Percentiles rank a stretch among this genome's conserved stretches.
phyloP scores from a whole-genome alignment of 495 filamentous ascomycete species.

The Podospora comata region DNA sequence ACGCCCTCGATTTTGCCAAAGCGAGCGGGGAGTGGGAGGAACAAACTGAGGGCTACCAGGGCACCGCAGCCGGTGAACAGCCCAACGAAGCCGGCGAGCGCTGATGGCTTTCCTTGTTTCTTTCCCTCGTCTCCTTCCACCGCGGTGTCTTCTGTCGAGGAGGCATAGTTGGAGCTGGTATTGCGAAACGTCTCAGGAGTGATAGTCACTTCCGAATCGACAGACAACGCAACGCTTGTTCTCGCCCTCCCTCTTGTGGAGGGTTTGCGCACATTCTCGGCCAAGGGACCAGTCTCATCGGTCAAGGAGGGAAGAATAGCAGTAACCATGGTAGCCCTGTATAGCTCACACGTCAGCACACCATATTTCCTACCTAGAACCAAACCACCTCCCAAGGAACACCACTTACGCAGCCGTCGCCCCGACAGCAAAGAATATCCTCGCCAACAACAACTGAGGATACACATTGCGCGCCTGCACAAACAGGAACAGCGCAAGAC shows the following conservation, averaged over 20 bases:
- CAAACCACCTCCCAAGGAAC: neutral
- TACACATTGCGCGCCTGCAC: conserved; percentile 86
- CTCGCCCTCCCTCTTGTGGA: conserved; percentile 19
- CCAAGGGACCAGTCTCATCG: conserved; percentile 36
- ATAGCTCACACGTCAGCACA: neutral
- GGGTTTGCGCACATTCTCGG: conserved; percentile 23
- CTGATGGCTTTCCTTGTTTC: conserved; percentile 43
- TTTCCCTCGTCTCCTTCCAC: neutral
- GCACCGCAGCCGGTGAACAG: conserved; percentile 91
- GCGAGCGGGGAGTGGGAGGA: conserved; percentile 79
- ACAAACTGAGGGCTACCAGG: conserved; percentile 72
- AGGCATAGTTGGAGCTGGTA: conserved; percentile 16
- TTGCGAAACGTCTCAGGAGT: conserved; percentile 53
- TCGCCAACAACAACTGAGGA: conserved; percentile 80
- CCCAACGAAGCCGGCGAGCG: conserved; percentile 85
- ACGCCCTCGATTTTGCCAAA: conserved; percentile 65
- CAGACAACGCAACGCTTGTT: conserved; percentile 48
- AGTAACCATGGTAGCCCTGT: conserved; percentile 89
- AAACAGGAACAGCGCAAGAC: conserved; percentile 69
- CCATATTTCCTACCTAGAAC: neutral
- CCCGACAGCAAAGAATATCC: conserved; percentile 85
- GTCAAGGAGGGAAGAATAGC: conserved; percentile 88
- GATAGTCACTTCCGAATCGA: conserved; percentile 62
- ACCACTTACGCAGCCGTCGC: conserved; percentile 71
- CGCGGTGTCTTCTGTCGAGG: conserved; percentile 13